Conservation (phyloP, 306 rosid genomes). For the Acacia crassicarpa region DNA sequence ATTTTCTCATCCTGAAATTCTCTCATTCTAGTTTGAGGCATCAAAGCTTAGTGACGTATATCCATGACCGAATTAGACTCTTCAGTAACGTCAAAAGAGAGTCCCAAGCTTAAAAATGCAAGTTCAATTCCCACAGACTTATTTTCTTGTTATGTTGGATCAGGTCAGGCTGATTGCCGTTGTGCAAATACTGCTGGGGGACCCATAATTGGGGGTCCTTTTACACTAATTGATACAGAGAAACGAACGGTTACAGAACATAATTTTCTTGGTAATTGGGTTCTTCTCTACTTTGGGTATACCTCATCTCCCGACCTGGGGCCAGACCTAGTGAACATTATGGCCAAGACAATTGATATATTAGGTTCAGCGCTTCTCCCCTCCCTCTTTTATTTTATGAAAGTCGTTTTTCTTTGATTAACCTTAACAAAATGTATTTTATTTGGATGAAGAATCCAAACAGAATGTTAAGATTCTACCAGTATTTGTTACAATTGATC, state of each 20-base stretch:
- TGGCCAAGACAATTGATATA: slow-evolving; percentile 63
- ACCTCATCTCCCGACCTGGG: slow-evolving; percentile 95
- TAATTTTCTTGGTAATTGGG: slow-evolving; percentile 74
- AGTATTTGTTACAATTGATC: slow-evolving; percentile 88
- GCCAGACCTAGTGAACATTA: slow-evolving; percentile 71
- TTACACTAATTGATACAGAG: slow-evolving; percentile 67
- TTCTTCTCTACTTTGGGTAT: slow-evolving; percentile 86
- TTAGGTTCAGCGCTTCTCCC: slow-evolving; percentile 55
- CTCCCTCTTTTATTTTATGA: slow-evolving; percentile 1
- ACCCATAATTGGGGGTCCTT: slow-evolving; percentile 89
- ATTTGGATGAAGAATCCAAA: slow-evolving; percentile 54
- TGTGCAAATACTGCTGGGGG: slow-evolving; percentile 40
- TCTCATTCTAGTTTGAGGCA: slow-evolving; percentile 24
- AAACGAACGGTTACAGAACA: slow-evolving; percentile 58
- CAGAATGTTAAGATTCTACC: slow-evolving; percentile 61
- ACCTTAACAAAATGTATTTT: slow-evolving; percentile 25
- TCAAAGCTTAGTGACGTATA: slow-evolving; percentile 7
- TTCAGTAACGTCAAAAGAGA: neutral
- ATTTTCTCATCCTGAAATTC: slow-evolving; percentile 4
- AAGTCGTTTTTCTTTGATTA: slow-evolving; percentile 22
- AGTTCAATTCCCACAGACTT: slow-evolving; percentile 16
- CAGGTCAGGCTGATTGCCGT: slow-evolving; percentile 57
- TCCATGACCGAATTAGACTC: neutral
- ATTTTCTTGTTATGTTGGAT: slow-evolving; percentile 29
- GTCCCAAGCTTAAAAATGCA: neutral